Conservation (phyloP, 306 rosid genomes). For the Pterocarpus macrocarpus region DNA sequence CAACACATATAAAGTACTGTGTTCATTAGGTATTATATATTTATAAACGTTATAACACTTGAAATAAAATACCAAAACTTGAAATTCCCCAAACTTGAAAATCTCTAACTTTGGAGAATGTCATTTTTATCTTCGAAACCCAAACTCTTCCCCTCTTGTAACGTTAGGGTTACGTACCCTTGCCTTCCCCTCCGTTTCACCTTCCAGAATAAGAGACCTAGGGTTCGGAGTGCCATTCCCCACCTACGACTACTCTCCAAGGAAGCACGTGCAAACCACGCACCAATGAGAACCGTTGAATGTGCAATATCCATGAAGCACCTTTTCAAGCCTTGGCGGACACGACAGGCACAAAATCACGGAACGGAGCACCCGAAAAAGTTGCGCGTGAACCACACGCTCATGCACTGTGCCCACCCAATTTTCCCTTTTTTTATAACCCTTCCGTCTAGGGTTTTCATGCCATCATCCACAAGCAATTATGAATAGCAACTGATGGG, state of each 20-base stretch:
- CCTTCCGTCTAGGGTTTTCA: too few relatives aligned
- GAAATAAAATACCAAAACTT: not conserved
- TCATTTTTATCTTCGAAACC: not conserved
- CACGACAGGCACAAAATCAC: too few relatives aligned
- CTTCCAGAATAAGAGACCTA: slow-evolving; percentile 51
- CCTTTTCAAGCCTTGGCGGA: too few relatives aligned
- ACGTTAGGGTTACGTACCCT: slow-evolving; percentile 46
- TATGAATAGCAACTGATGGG: too few relatives aligned
- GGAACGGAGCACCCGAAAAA: too few relatives aligned
- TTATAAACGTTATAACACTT: not conserved
- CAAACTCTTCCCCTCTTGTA: not conserved
- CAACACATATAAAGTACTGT: not conserved
- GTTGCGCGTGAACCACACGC: too few relatives aligned
- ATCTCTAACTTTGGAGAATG: not conserved
- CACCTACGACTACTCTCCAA: not conserved
- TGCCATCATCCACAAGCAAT: too few relatives aligned
- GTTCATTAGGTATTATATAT: not conserved
- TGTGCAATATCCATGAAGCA: too few relatives aligned
- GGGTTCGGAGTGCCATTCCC: slow-evolving; percentile 55
- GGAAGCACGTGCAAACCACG: too few relatives aligned
- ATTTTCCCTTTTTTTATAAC: too few relatives aligned
- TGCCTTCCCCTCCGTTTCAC: slow-evolving; percentile 27
- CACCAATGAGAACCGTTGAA: too few relatives aligned
- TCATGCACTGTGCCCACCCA: too few relatives aligned
- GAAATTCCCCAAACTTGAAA: not conserved